Percentiles rank a stretch among this genome's conserved stretches.
phyloP scores from a whole-genome alignment of 1,284 basidiomycete genomes.

The Pyrrhoderma lamaoense region DNA sequence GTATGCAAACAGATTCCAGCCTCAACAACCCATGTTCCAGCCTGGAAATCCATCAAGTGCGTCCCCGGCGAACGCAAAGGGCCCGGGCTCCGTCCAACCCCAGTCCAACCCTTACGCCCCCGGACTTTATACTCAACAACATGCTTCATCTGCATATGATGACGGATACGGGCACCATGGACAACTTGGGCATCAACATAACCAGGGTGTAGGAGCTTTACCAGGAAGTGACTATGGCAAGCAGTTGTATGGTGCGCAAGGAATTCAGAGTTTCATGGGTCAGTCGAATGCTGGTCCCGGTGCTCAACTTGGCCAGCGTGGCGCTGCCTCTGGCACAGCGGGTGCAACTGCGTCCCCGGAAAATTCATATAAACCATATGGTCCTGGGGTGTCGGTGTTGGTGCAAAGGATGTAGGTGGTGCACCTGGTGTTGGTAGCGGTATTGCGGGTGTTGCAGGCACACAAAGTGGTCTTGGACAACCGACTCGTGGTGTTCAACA shows the following conservation, averaged over 20 bases:
- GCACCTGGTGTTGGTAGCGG: slow-evolving; percentile 23
- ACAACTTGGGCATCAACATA: slow-evolving; percentile 41
- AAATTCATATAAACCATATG: slow-evolving; percentile 64
- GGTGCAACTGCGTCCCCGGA: slow-evolving; percentile 49
- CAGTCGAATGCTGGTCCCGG: slow-evolving; percentile 39
- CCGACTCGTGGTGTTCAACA: slow-evolving; percentile 12
- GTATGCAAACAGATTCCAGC: slow-evolving; percentile 66
- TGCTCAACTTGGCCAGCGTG: slow-evolving; percentile 38
- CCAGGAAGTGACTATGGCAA: slow-evolving; percentile 58
- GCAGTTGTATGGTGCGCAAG: slow-evolving; percentile 47
- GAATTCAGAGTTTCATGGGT: slow-evolving; percentile 65
- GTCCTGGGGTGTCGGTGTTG: slow-evolving; percentile 25
- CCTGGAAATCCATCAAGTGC: slow-evolving; percentile 58
- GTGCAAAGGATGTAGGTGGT: slow-evolving; percentile 50
- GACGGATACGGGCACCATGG: slow-evolving; percentile 54
- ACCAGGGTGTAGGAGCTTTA: slow-evolving; percentile 42
- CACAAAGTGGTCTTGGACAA: slow-evolving; percentile 31
- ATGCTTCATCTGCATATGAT: slow-evolving; percentile 51
- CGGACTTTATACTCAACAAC: slow-evolving; percentile 56
- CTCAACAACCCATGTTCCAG: slow-evolving; percentile 27
- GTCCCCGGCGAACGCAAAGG: slow-evolving; percentile 55
- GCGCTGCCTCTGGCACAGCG: neutral
- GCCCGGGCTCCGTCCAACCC: slow-evolving; percentile 47
- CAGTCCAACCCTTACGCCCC: slow-evolving; percentile 52
- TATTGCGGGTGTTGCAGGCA: slow-evolving; percentile 32